phyloP scores from a whole-genome alignment of 164 flowering plant species.

The Nymphaea thermarum region DNA sequence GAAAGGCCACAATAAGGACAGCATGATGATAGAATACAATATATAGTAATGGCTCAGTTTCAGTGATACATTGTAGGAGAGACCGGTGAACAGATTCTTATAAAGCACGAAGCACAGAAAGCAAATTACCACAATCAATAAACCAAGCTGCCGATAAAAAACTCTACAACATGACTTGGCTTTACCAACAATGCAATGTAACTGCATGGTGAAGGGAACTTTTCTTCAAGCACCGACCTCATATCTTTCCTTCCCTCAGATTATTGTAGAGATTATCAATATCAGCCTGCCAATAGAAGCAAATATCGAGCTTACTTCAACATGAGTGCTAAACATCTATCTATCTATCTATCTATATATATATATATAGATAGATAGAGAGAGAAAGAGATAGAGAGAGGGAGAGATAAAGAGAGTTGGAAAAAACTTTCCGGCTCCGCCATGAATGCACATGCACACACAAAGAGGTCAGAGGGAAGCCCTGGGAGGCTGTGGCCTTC shows the following conservation, averaged over 20 bases:
- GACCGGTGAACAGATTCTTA: not conserved
- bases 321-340: too few species aligned
- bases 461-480: not conserved
- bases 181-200: not conserved
- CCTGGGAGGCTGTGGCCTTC: not conserved
- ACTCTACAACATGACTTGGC: not conserved
- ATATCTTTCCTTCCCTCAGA: conserved; percentile 11
- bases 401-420: too few species aligned
- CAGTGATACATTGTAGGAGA: not conserved
- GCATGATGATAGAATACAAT: too few species aligned
- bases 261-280: conserved; percentile 43
- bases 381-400: not conserved
- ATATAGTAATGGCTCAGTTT: too few species aligned
- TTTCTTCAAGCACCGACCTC: not conserved
- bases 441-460: not conserved
- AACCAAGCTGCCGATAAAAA: not conserved
- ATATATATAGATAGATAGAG: not conserved
- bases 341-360: not conserved
- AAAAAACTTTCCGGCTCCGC: too few species aligned
- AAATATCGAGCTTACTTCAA: not conserved
- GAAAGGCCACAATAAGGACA: too few species aligned
- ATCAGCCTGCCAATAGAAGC: conserved; percentile 29
- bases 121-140: not conserved
- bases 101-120: not conserved
- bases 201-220: not conserved